A percentile compares a stretch with the other conserved stretches of the same genome.
These are phyloP conservation scores for Corymbia maculata DNA, from an alignment of 345 rosid species.

Conservation along the genomic window DNA sequence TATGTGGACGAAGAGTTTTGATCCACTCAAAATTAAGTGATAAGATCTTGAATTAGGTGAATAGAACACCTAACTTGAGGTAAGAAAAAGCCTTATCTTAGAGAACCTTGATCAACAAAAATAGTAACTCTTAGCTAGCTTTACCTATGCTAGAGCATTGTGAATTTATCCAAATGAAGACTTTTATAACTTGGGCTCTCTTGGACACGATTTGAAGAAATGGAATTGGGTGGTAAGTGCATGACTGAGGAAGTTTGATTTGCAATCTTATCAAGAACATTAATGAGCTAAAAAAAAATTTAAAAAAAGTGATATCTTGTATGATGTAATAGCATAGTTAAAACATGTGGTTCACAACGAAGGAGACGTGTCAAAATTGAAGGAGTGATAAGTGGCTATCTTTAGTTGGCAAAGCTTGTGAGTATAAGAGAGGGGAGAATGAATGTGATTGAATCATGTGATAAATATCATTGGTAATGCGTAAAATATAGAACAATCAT, in stretches of 20 bases:
- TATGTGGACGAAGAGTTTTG: background rate
- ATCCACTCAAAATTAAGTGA: background rate
- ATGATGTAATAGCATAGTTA: background rate
- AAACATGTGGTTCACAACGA: background rate
- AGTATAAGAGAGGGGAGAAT: background rate
- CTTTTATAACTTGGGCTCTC: background rate
- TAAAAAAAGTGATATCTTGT: accelerated
- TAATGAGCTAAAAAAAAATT: background rate
- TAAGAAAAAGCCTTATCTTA: background rate
- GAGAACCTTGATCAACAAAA: background rate
- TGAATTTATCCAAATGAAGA: background rate
- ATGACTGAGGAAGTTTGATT: background rate
- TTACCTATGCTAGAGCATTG: background rate
- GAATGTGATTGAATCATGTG: accelerated
- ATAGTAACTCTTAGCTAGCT: background rate
- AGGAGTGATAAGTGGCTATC: background rate
- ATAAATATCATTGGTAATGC: background rate
- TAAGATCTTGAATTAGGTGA: background rate
- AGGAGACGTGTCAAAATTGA: background rate
- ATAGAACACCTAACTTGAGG: background rate
- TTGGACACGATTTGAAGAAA: background rate
- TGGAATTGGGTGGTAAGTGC: background rate
- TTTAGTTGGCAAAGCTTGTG: background rate
- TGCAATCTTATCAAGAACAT: background rate
- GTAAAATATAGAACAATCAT: background rate